Conservation (phyloP, 441 rosid genomes). For the Iberis amara region DNA sequence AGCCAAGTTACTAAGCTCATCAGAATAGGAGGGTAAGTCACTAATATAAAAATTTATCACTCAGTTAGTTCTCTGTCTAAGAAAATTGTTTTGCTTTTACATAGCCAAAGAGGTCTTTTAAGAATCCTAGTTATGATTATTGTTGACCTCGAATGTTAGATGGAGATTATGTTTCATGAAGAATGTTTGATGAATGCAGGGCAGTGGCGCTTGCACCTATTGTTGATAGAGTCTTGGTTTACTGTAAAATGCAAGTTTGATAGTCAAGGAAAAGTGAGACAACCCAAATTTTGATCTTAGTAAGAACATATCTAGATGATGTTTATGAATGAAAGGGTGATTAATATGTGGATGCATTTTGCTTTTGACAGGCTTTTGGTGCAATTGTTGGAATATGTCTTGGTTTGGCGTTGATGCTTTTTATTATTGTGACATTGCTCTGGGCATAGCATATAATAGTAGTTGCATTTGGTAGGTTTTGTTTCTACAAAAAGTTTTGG, state of each 20-base stretch:
- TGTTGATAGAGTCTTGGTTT: constrained; percentile 79
- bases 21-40: constrained; percentile 81
- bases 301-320: neutral
- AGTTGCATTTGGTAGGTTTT: neutral
- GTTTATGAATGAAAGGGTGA: neutral
- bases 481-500: too few relatives aligned
- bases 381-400: constrained; percentile 65
- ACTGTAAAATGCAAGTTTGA: constrained; percentile 56
- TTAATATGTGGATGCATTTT: constrained; percentile 9
- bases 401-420: constrained; percentile 61
- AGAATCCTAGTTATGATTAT: neutral
- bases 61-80: neutral
- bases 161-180: neutral
- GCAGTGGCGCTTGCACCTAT: constrained; percentile 90
- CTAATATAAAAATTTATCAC: neutral
- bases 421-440: constrained; percentile 57
- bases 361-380: constrained; percentile 54
- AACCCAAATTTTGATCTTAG: neutral
- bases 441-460: constrained; percentile 40
- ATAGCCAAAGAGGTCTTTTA: constrained; percentile 7
- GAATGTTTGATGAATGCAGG: constrained; percentile 40
- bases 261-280: constrained; percentile 66
- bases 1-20: constrained; percentile 89
- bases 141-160: neutral
- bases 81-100: neutral